Percentiles rank a stretch among this genome's conserved stretches.
These are phyloP conservation scores for Gossypium schwendimanii DNA, from an alignment of 441 rosid species.

Conservation along the genomic window DNA sequence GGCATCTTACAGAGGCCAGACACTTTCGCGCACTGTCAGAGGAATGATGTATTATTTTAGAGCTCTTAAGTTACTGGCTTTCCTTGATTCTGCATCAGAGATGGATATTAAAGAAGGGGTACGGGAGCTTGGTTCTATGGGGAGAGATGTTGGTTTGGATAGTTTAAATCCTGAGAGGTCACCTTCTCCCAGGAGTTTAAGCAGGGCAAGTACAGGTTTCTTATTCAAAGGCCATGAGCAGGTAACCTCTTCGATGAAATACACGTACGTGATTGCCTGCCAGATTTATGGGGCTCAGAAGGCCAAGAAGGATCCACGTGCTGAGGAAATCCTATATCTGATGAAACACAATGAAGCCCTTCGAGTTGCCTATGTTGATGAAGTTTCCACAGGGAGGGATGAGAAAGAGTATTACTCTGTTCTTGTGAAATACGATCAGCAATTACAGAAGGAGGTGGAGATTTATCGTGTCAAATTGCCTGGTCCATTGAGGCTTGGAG, in stretches of 20 bases:
- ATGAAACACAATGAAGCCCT: not conserved
- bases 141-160: not conserved
- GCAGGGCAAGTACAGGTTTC: not conserved
- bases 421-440: not conserved
- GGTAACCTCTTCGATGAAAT: not conserved
- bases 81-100: not conserved
- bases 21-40: not conserved
- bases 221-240: constrained; percentile 1
- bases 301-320: not conserved
- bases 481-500: constrained; percentile 64
- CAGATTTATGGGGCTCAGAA: not conserved
- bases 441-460: constrained; percentile 2
- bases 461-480: constrained; percentile 43
- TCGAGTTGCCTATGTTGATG: constrained; percentile 1
- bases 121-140: not conserved
- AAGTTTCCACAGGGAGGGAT: not conserved
- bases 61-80: constrained; percentile 2
- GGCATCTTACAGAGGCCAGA: constrained; percentile 2
- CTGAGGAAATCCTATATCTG: constrained; percentile 1
- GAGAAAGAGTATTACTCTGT: constrained; percentile 4
- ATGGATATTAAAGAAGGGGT: constrained; percentile 4
- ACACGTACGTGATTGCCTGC: not conserved
- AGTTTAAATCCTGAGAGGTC: not conserved
- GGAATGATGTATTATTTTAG: constrained; percentile 2
- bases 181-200: not conserved